Evolutionary conservation across 2,329 filamentous ascomycete genomes (phyloP).

Genomic region (Xylariomycetidae sp.): DNA sequence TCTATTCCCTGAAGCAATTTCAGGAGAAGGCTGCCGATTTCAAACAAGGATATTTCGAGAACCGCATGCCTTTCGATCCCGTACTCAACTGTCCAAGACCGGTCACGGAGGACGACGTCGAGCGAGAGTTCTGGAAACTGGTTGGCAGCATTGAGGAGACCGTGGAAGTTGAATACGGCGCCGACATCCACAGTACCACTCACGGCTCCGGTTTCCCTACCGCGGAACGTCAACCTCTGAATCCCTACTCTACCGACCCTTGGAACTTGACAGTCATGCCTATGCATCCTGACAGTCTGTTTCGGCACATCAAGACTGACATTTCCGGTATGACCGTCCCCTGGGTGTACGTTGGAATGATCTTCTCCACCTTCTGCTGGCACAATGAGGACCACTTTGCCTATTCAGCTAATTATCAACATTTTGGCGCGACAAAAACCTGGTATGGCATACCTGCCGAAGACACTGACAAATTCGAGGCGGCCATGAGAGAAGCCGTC

Average conservation of each 20-base stretch:
- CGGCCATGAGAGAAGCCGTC: slow-evolving; percentile 90
- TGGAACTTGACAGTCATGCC: slow-evolving; percentile 97
- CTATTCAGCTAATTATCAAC: slow-evolving; percentile 97
- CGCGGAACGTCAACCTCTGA: slow-evolving; percentile 80
- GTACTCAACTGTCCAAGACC: slow-evolving; percentile 73
- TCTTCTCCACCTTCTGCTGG: slow-evolving; percentile 99
- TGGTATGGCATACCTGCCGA: slow-evolving; percentile 97
- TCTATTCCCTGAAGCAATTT: slow-evolving; percentile 93
- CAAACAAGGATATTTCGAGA: slow-evolving; percentile 88
- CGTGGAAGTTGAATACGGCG: slow-evolving; percentile 95
- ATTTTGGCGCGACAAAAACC: slow-evolving; percentile 96
- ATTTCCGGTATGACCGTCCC: slow-evolving; percentile 99
- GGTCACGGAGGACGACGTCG: slow-evolving; percentile 90
- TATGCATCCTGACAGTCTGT: slow-evolving; percentile 83
- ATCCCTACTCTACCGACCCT: slow-evolving; percentile 80
- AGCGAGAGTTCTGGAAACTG: slow-evolving; percentile 92
- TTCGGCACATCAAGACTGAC: slow-evolving; percentile 95
- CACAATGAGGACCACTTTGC: slow-evolving; percentile 98
- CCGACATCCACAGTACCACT: slow-evolving; percentile 96
- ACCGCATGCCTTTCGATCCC: slow-evolving; percentile 83
- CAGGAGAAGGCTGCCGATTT: slow-evolving; percentile 94
- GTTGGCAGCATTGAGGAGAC: slow-evolving; percentile 92
- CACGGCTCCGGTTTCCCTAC: slow-evolving; percentile 97
- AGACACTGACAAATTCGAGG: slow-evolving; percentile 90
- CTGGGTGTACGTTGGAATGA: slow-evolving; percentile 99